Evolutionary conservation across 2,329 filamentous ascomycete genomes (phyloP), one percentile per base, ranked within the genome.

Genomic region (Paracoccidioides lutzii): DNA sequence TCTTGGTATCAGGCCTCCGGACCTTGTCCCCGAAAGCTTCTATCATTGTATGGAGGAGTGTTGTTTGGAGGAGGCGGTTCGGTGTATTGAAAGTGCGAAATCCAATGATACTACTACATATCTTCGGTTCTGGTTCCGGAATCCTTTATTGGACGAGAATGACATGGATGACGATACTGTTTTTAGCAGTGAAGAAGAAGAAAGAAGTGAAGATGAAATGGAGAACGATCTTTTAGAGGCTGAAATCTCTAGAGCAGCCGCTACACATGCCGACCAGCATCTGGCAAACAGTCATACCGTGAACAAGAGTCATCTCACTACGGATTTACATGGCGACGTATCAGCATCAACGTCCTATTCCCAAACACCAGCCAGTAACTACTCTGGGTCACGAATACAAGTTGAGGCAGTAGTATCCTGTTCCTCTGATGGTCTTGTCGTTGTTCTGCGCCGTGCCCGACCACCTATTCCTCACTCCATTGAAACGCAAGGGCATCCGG

Each of bases 31-130:
- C 44, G 84, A 84, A 62, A 90, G 87, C 67, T 94, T 95, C 68
- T 95, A 94, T 68, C 87, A 89, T 63, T 91, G 87, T 65, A 93
- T 95, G 52, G 81, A 87, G 56, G 82, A 87, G 62, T 85, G 83
- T 58, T 93, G 87, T 62, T 75, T 93, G 33, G 75, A 80, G 7
- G 87, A 93, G 62, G 88, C 88, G 3, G 81, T 91, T 38, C 80
- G 82, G 59, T 90, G 86, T 63, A 71, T 95, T 37, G 89, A 94
- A 69, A 86, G 85, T 61, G 88, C 89, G 28, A 95, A 95, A 67
- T 85, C 85, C 33, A 94, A 95, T 63, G 88, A 95, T 67, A 94
- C 89, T 1, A 93, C 94, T 64, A 88, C 89, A 1, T 94, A 95
- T 64, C 76, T 95, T 57, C 85, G 89, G 15, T 95, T 94, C 68